Conservation (phyloP, 352 stramenopile species). For the Lagenidium giganteum region DNA sequence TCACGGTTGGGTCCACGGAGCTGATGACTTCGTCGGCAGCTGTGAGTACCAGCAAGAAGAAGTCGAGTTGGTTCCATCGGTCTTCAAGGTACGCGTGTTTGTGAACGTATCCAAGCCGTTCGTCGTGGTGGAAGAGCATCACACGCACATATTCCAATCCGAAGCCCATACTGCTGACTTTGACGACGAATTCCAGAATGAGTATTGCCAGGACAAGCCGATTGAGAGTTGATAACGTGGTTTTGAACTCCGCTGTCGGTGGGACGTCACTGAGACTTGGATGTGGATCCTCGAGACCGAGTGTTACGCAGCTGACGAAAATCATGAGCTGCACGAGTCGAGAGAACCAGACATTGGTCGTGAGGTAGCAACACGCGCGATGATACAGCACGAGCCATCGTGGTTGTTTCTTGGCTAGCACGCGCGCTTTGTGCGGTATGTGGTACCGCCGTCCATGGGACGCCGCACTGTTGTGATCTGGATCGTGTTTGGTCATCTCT, state of each 20-base stretch:
- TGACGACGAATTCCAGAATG: constrained; percentile 53
- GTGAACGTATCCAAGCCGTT: constrained; percentile 52
- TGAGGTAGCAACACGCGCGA: constrained; percentile 22
- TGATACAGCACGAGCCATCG: constrained; percentile 2
- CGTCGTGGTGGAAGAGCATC: constrained; percentile 53
- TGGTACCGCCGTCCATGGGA: not conserved
- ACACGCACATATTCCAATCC: constrained; percentile 59
- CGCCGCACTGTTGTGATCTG: constrained; percentile 4
- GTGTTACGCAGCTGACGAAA: constrained; percentile 56
- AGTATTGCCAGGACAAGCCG: constrained; percentile 44
- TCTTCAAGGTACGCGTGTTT: constrained; percentile 76
- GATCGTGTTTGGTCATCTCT: not conserved
- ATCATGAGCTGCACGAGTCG: constrained; percentile 67
- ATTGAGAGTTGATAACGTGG: constrained; percentile 32
- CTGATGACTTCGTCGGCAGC: constrained; percentile 54
- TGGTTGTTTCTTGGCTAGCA: not conserved
- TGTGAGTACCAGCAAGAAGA: constrained; percentile 48
- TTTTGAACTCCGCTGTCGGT: constrained; percentile 24
- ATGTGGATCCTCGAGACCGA: constrained; percentile 72
- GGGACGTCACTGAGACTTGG: constrained; percentile 46
- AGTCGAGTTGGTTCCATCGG: constrained; percentile 72
- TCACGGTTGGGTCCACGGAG: constrained; percentile 30
- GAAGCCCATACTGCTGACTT: constrained; percentile 48
- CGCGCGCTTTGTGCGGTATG: not conserved
- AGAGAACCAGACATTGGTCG: constrained; percentile 35